phyloP scores from a whole-genome alignment of 1,284 basidiomycete species.

The Golubevia sp. region DNA sequence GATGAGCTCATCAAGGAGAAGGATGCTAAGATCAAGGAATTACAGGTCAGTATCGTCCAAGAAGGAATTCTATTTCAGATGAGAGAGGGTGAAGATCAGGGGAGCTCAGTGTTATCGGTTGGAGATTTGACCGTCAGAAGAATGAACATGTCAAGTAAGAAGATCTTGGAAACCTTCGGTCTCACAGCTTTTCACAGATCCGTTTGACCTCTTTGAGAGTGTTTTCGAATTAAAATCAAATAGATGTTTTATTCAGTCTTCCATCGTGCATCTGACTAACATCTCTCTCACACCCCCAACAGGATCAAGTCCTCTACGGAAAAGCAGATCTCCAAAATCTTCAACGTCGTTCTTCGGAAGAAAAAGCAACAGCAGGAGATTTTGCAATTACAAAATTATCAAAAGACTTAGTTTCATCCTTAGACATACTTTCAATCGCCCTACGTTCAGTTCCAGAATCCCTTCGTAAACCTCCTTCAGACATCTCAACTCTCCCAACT shows the following conservation, averaged over 20 bases:
- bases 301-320: background rate
- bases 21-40: constrained; percentile 57
- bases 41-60: constrained; percentile 26
- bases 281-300: too few relatives aligned
- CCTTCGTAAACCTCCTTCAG: constrained; percentile 56
- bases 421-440: constrained; percentile 88
- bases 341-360: constrained; percentile 83
- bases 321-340: constrained; percentile 90
- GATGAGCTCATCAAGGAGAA: constrained; percentile 52
- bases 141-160: too few relatives aligned
- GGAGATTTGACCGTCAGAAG: too few relatives aligned
- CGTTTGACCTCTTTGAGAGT: too few relatives aligned
- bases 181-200: too few relatives aligned
- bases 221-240: too few relatives aligned
- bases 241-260: too few relatives aligned
- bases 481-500: constrained; percentile 37
- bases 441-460: constrained; percentile 75
- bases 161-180: too few relatives aligned
- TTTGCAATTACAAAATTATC: constrained; percentile 93
- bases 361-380: constrained; percentile 88
- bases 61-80: too few relatives aligned
- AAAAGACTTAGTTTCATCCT: constrained; percentile 82
- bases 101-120: too few relatives aligned
- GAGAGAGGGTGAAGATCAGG: too few relatives aligned
- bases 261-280: too few relatives aligned